A percentile compares a stretch with the other conserved stretches of the same genome.
Conservation (phyloP, 805 yeast genomes). For the Spencermartinsiella europaea region DNA sequence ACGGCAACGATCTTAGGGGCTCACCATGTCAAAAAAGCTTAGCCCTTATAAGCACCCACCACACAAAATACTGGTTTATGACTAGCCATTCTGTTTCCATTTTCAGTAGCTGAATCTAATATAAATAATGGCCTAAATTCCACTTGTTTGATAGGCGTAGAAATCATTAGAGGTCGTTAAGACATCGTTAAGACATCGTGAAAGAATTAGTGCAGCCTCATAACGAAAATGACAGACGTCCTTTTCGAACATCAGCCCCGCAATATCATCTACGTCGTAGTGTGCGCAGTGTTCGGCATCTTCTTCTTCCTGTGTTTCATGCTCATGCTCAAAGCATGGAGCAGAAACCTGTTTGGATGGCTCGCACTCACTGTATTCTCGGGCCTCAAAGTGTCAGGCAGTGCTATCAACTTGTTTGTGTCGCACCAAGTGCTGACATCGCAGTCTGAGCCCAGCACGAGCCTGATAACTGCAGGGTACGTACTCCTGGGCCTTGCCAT, state of each 20-base stretch:
- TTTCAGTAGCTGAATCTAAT: no score
- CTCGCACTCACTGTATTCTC: neutral
- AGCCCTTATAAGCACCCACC: no score
- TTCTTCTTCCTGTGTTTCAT: neutral
- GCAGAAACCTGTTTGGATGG: neutral
- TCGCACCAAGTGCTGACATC: neutral
- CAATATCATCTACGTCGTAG: neutral
- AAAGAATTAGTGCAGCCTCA: no score
- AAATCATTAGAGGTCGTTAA: no score
- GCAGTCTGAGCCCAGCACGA: neutral
- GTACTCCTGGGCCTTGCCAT: neutral
- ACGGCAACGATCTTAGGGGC: no score
- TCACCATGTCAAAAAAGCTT: no score
- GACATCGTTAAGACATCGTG: no score
- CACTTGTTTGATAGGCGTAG: no score
- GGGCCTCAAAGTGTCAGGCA: neutral
- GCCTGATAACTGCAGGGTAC: neutral
- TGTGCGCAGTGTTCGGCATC: neutral
- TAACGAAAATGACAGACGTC: neutral
- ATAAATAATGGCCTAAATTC: no score
- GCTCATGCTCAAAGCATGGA: neutral
- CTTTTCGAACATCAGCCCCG: neutral
- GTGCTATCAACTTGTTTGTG: neutral
- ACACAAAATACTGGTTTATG: no score
- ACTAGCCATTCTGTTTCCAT: no score